Conservation (phyloP, 2,329 filamentous ascomycete species). For the Nemania sp. region DNA sequence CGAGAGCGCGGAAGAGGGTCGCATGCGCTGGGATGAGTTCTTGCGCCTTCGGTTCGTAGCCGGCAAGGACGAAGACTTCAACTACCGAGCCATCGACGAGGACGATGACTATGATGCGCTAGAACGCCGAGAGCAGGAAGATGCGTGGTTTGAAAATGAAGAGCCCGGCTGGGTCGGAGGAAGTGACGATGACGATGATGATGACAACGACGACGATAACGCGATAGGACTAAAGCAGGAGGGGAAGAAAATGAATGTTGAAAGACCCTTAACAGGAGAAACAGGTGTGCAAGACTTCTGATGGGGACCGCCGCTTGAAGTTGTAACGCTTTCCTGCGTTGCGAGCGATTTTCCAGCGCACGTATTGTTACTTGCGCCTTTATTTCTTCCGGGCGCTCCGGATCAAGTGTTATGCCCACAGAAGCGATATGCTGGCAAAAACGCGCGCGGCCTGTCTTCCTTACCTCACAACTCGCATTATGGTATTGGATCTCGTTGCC, state of each 20-base stretch:
- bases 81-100: slow-evolving; percentile 72
- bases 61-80: slow-evolving; percentile 78
- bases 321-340: neutral
- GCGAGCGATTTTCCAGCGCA: neutral
- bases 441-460: too few species aligned
- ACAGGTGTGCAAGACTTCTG: slow-evolving; percentile 76
- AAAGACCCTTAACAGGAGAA: slow-evolving; percentile 53
- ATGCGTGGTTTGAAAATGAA: slow-evolving; percentile 81
- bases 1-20: slow-evolving; percentile 67
- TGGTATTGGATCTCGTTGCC: too few species aligned
- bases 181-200: slow-evolving; percentile 34
- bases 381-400: too few species aligned
- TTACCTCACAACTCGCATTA: too few species aligned
- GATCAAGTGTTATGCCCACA: too few species aligned
- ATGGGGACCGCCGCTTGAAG: neutral
- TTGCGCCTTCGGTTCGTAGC: slow-evolving; percentile 75
- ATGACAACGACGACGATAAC: slow-evolving; percentile 26
- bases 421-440: too few species aligned
- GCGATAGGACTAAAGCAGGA: slow-evolving; percentile 31
- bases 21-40: slow-evolving; percentile 70
- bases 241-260: slow-evolving; percentile 20
- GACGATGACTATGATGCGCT: slow-evolving; percentile 72
- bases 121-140: slow-evolving; percentile 65
- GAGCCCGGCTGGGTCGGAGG: slow-evolving; percentile 68
- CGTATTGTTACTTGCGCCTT: too few species aligned